Evolutionary conservation across 208 protist genomes (phyloP).

Genomic region (Leishmania major): DNA sequence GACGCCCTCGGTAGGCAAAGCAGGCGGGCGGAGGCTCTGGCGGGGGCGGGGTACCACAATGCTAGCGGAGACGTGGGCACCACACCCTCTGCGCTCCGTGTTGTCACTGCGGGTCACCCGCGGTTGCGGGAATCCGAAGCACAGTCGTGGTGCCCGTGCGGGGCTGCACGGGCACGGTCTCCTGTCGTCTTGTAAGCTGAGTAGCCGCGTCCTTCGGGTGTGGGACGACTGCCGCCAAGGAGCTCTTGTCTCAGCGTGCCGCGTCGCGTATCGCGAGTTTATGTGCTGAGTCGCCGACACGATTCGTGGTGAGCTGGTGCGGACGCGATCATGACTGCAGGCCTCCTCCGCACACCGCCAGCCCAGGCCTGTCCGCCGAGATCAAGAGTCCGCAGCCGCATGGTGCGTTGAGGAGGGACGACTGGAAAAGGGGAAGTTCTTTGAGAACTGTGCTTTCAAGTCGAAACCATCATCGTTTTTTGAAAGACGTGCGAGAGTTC

Average conservation of each 20-base stretch:
- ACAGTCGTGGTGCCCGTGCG: background rate
- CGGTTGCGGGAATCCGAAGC: background rate
- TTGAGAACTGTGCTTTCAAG: too few species aligned
- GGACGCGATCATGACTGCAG: background rate
- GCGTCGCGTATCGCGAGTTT: too few species aligned
- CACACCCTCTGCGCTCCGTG: background rate
- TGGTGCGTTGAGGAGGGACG: rapidly evolving
- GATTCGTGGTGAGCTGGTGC: too few species aligned
- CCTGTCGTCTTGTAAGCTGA: background rate
- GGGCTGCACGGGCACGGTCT: background rate
- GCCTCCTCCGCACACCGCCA: background rate
- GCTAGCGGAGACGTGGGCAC: background rate
- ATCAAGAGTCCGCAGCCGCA: background rate
- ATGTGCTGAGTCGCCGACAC: too few species aligned
- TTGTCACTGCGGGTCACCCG: background rate
- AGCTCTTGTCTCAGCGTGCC: too few species aligned
- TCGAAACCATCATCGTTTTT: too few species aligned
- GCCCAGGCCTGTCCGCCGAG: background rate
- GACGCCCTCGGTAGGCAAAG: background rate
- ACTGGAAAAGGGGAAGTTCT: background rate
- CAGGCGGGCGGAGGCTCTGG: too few species aligned
- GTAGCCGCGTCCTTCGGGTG: too few species aligned
- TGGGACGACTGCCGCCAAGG: too few species aligned
- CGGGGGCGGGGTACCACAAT: background rate
- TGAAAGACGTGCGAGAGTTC: too few species aligned